These are phyloP conservation scores for Cutaneotrichosporon sp. DNA, from an alignment of 1,284 basidiomycete species.

Conservation along the genomic window DNA sequence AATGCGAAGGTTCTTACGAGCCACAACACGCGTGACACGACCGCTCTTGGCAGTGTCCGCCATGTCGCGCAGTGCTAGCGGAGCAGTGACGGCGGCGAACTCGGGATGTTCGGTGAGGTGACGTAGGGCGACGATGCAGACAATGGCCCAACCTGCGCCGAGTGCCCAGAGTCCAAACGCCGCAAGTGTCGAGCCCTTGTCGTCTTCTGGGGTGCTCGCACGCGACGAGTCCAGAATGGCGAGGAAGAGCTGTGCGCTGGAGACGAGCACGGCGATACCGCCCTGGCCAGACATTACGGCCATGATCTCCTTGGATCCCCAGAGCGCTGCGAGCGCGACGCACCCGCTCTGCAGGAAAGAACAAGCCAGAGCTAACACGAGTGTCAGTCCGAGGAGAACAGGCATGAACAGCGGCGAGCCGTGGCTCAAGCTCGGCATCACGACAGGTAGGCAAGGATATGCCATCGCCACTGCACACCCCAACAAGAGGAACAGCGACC, in stretches of 20 bases:
- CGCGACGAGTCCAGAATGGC: slow-evolving; percentile 28
- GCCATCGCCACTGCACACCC: slow-evolving; percentile 27
- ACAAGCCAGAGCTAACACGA: slow-evolving; percentile 34
- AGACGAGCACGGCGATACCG: slow-evolving; percentile 46
- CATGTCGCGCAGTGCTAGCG: slow-evolving; percentile 10
- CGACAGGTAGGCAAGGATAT: slow-evolving; percentile 37
- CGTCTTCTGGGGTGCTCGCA: slow-evolving; percentile 1
- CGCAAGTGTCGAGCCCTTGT: slow-evolving; percentile 16
- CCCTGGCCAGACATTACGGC: slow-evolving; percentile 48
- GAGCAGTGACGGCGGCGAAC: slow-evolving; percentile 17
- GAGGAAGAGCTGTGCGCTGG: slow-evolving; percentile 36
- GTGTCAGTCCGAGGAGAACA: slow-evolving; percentile 28
- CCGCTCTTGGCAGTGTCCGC: slow-evolving; percentile 10
- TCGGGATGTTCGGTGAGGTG: slow-evolving; percentile 28
- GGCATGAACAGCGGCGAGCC: slow-evolving; percentile 26
- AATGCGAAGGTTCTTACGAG: slow-evolving; percentile 60
- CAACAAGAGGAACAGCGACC: slow-evolving; percentile 35
- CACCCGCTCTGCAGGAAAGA: slow-evolving; percentile 45
- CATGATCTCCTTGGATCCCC: slow-evolving; percentile 39
- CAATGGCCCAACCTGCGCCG: slow-evolving; percentile 14
- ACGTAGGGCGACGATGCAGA: slow-evolving; percentile 24
- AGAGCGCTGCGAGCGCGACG: slow-evolving; percentile 38
- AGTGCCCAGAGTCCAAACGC: slow-evolving; percentile 40
- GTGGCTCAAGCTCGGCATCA: slow-evolving; percentile 29
- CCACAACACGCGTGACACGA: slow-evolving; percentile 26